These are phyloP conservation scores for Fusarium continuum DNA, from an alignment of 2,329 filamentous ascomycete genomes.

Conservation along the genomic window DNA sequence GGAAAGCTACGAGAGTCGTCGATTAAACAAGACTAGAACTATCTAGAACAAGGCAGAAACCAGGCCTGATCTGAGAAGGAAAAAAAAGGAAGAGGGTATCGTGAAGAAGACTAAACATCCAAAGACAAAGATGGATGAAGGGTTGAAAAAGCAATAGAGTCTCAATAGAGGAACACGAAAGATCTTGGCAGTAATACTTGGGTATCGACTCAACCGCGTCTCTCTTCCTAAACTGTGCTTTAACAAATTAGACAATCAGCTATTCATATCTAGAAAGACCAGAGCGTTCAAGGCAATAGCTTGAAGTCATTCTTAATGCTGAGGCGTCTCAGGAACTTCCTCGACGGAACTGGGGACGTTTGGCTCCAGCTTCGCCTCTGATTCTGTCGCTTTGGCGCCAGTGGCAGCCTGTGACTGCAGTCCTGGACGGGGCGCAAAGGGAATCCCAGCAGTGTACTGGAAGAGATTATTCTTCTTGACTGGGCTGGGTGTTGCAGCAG, in stretches of 20 bases:
- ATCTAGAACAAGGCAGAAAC: slow-evolving; percentile 12
- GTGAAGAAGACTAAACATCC: slow-evolving; percentile 31
- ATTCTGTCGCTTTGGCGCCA: neutral
- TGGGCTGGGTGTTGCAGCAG: slow-evolving; percentile 48
- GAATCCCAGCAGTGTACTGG: slow-evolving; percentile 56
- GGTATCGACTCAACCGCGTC: slow-evolving; percentile 11
- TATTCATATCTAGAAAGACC: slow-evolving; percentile 2
- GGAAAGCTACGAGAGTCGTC: slow-evolving; percentile 25
- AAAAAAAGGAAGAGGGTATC: slow-evolving; percentile 37
- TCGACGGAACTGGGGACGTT: neutral
- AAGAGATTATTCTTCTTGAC: slow-evolving; percentile 50
- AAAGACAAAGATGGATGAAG: slow-evolving; percentile 5
- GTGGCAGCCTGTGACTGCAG: slow-evolving; percentile 6
- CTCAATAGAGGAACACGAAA: slow-evolving; percentile 12
- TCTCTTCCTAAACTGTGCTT: slow-evolving; percentile 3
- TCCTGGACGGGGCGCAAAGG: slow-evolving; percentile 53
- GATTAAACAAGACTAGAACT: slow-evolving; percentile 33
- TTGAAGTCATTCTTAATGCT: neutral
- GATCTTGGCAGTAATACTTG: slow-evolving; percentile 15
- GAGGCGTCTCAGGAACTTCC: slow-evolving; percentile 12
- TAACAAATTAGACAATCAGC: slow-evolving; percentile 9
- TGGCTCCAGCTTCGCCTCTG: slow-evolving; percentile 1
- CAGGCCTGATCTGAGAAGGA: neutral
- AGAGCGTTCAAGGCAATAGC: neutral
- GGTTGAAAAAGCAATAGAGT: slow-evolving; percentile 3